Conservation (phyloP, 306 rosid species). For the Styphnolobium japonicum region DNA sequence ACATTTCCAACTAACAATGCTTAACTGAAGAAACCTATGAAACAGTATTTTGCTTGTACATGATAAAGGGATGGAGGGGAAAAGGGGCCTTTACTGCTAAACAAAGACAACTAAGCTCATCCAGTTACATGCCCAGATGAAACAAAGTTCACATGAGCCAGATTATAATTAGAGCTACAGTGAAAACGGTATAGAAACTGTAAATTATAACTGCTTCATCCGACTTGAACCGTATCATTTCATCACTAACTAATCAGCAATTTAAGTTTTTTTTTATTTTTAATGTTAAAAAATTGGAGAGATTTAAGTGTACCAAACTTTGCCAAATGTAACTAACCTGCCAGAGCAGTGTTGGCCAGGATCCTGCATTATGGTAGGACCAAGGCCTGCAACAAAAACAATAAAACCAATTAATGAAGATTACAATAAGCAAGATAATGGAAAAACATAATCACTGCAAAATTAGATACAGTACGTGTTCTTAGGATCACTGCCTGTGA, state of each 20-base stretch:
- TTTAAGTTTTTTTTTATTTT: neutral
- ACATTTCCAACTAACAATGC: conserved; percentile 1
- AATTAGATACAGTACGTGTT: conserved; percentile 58
- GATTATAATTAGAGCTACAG: neutral
- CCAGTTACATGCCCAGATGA: neutral
- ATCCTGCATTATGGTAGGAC: conserved; percentile 89
- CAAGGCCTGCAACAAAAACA: conserved; percentile 65
- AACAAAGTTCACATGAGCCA: neutral
- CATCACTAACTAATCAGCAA: neutral
- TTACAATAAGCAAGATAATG: neutral
- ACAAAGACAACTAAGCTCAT: neutral
- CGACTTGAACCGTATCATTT: neutral
- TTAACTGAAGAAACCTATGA: conserved; percentile 5
- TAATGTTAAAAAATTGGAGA: neutral
- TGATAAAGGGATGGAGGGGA: neutral
- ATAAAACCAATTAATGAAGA: conserved; percentile 12
- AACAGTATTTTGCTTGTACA: neutral
- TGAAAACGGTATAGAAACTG: neutral
- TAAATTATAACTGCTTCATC: neutral
- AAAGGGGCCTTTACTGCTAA: neutral
- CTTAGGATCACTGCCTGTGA: conserved; percentile 84
- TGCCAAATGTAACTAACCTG: conserved; percentile 55
- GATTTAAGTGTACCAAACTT: neutral
- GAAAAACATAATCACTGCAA: neutral
- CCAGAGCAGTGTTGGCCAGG: conserved; percentile 94